phyloP scores from a whole-genome alignment of 2,329 filamentous ascomycete genomes.

The Fusarium sublunatum region DNA sequence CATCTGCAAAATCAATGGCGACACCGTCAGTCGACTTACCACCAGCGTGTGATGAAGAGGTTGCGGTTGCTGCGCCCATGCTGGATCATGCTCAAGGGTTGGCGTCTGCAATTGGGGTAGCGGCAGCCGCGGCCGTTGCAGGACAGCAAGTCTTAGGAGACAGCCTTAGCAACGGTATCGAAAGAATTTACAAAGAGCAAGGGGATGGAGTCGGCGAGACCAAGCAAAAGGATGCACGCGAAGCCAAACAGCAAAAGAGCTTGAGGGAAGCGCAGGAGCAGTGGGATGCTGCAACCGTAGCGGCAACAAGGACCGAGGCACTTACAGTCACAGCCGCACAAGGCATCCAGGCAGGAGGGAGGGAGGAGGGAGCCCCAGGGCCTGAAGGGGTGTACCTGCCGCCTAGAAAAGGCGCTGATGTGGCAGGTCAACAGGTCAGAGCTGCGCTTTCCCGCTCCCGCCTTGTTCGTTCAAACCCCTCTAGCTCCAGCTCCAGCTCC shows the following conservation, averaged over 20 bases:
- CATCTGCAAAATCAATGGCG: conserved; percentile 32
- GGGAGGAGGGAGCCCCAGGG: conserved; percentile 3
- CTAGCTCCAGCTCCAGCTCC: conserved; percentile 29
- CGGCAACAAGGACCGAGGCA: conserved; percentile 33
- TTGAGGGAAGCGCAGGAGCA: conserved; percentile 41
- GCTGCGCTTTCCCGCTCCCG: conserved; percentile 37
- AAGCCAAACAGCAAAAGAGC: conserved; percentile 34
- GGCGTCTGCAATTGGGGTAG: conserved; percentile 43
- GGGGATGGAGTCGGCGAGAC: conserved; percentile 7
- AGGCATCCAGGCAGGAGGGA: conserved; percentile 20
- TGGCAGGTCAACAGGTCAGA: conserved; percentile 38
- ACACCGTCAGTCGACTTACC: conserved; percentile 44
- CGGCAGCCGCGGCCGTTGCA: conserved; percentile 41
- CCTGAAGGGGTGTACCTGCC: conserved; percentile 31
- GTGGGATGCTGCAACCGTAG: conserved; percentile 37
- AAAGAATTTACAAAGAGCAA: conserved; percentile 12
- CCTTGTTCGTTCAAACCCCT: conserved; percentile 35
- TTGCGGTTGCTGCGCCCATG: conserved; percentile 33
- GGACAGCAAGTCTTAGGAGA: conserved; percentile 27
- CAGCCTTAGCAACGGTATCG: conserved; percentile 26
- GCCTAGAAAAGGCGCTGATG: conserved; percentile 39
- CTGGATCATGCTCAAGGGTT: conserved; percentile 44
- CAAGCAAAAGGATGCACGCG: conserved; percentile 14
- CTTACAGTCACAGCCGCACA: conserved; percentile 31
- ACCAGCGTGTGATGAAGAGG: conserved; percentile 43